Conservation (phyloP, 225 moss, liverwort and hornwort species). For the Pleurozium schreberi region DNA sequence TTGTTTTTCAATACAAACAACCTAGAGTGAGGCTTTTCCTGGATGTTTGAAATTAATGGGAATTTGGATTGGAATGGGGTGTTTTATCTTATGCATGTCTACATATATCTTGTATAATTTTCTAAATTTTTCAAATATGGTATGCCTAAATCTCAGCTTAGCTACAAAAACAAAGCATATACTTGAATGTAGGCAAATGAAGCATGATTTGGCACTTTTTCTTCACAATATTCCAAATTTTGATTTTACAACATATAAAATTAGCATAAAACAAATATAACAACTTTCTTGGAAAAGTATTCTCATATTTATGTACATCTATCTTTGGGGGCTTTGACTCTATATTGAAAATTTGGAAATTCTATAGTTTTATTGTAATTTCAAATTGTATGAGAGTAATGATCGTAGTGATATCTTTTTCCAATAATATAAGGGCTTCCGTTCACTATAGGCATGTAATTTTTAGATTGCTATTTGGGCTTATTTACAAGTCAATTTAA, state of each 20-base stretch:
- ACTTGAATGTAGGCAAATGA: not conserved
- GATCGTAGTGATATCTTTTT: too few species aligned
- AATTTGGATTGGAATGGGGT: too few species aligned
- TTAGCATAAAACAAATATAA: fast-evolving
- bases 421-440: not conserved
- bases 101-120: not conserved
- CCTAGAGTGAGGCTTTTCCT: too few species aligned
- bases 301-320: not conserved
- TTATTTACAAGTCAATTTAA: not conserved
- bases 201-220: not conserved
- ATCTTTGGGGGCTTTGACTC: not conserved
- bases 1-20: too few species aligned
- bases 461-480: not conserved
- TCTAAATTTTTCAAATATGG: too few species aligned
- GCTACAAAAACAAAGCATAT: not conserved
- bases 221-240: not conserved
- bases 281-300: not conserved
- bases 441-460: not conserved
- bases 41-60: too few species aligned
- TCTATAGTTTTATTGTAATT: not conserved
- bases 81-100: too few species aligned
- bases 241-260: too few species aligned
- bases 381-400: not conserved
- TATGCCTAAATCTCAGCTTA: not conserved
- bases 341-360: not conserved